Evolutionary conservation across 148 eudicot genomes (phyloP), one percentile per base, ranked within the genome.

Genomic region (Fagopyrum homotropicum): DNA sequence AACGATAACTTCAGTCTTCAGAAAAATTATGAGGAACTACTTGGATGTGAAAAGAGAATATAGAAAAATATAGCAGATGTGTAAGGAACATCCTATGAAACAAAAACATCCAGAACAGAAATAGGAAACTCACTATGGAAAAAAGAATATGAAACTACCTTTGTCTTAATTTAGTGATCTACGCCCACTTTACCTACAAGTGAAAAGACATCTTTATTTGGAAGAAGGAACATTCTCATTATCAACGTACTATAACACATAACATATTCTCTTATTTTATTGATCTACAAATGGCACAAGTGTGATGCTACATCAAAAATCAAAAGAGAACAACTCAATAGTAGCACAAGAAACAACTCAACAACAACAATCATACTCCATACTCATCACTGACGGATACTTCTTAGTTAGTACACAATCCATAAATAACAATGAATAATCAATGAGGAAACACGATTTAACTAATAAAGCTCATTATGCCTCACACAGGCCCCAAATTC

Each of bases 101-200:
- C 46, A 46, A 66, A 66, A 14, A 47, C n/a, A 17, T 35, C 54
- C 46, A 46, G 55, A 46, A 29, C 54, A 46, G 54, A 72, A 46
- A 47, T 26, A 68, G 45, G 56, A 74, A 81, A 79, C 72, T 75
- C 49, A 75, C 81, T 60, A 76, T 79, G 81, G 73, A 74, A 84
- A 69, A 86, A 79, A 83, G 79, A 88, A 83, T 85, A 84, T 82
- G 86, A 85, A 89, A 79, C 98, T 93, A 93, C 98, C 98, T 91
- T 93, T 84, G 78, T 86, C 96, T 85, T 93, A 90, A 83, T 83
- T 91, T 89, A 89, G 96, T 86, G 89, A 89, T 90, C 97, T 76
- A 89, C 90, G 88, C 87, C 95, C 89, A 90, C 79, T 84, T 88
- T 86, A 90, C 97, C 97, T 91, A 94, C 98, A 93, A 94, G 89